Conservation (phyloP, 345 rosid genomes). For the Pseudoturritis turrita region DNA sequence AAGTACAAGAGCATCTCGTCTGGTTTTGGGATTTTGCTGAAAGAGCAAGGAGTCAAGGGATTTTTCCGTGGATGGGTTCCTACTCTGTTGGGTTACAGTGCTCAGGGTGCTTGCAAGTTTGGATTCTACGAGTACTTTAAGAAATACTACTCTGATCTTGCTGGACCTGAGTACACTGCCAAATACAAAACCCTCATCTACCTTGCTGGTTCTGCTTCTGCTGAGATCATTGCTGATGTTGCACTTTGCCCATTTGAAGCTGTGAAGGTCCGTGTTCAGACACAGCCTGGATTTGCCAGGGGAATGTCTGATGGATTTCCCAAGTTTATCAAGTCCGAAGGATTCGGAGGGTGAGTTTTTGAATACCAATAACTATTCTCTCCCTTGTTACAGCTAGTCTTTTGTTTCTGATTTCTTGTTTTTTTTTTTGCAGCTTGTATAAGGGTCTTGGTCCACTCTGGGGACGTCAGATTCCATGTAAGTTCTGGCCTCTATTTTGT, state of each 20-base stretch:
- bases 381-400: background rate
- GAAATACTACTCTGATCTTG: constrained; percentile 87
- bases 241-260: constrained; percentile 99
- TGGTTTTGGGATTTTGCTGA: constrained; percentile 81
- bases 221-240: constrained; percentile 88
- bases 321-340: constrained; percentile 88
- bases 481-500: constrained; percentile 26
- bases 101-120: constrained; percentile 98
- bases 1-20: constrained; percentile 94
- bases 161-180: constrained; percentile 77
- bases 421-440: constrained; percentile 59
- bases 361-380: background rate
- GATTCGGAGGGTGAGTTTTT: constrained; percentile 70
- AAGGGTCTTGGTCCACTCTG: constrained; percentile 95
- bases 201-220: constrained; percentile 99
- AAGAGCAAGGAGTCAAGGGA: constrained; percentile 90
- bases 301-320: constrained; percentile 95
- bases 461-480: constrained; percentile 99
- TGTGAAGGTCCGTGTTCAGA: constrained; percentile 97
- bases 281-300: constrained; percentile 98
- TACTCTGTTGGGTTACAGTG: constrained; percentile 93
- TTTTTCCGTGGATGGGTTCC: constrained; percentile 99
- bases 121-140: constrained; percentile 98
- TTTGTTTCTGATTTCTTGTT: background rate
- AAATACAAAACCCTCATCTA: constrained; percentile 96